Conservation (phyloP, 768 basidiomycete genomes). For the Trametopsis cervina region DNA sequence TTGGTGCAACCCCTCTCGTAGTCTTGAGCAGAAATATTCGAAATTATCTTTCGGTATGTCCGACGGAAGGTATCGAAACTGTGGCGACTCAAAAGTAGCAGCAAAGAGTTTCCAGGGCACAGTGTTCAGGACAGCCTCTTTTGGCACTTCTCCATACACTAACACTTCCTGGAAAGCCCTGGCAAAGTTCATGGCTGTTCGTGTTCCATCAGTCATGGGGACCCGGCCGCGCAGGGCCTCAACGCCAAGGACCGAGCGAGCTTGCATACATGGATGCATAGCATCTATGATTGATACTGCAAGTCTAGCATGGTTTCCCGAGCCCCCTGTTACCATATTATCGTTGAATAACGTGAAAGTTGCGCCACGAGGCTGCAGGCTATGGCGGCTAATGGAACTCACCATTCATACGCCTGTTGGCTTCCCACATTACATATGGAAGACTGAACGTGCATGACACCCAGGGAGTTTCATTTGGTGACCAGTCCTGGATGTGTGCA, state of each 20-base stretch:
- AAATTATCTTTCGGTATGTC: not conserved
- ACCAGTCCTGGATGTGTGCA: not conserved
- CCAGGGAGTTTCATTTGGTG: not conserved
- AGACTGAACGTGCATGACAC: not conserved
- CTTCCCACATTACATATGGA: not conserved
- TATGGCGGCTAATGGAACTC: not conserved
- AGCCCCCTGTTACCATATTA: too few relatives aligned
- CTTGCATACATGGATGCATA: not conserved
- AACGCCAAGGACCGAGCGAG: not conserved
- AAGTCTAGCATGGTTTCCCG: too few relatives aligned
- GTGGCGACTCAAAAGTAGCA: not conserved
- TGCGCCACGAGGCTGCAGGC: not conserved
- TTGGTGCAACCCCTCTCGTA: not conserved
- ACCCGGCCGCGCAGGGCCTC: not conserved
- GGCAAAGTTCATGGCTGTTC: not conserved
- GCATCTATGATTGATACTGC: not conserved
- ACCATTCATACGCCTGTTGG: not conserved
- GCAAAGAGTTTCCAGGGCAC: not conserved
- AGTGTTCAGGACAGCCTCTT: not conserved
- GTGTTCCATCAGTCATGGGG: not conserved
- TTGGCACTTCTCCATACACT: not conserved
- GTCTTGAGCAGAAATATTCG: not conserved
- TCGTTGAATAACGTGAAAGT: not conserved
- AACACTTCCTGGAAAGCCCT: not conserved
- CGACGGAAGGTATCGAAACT: not conserved